Conservation (phyloP, 108 stramenopile species). For the Discostella stelligeroides region DNA sequence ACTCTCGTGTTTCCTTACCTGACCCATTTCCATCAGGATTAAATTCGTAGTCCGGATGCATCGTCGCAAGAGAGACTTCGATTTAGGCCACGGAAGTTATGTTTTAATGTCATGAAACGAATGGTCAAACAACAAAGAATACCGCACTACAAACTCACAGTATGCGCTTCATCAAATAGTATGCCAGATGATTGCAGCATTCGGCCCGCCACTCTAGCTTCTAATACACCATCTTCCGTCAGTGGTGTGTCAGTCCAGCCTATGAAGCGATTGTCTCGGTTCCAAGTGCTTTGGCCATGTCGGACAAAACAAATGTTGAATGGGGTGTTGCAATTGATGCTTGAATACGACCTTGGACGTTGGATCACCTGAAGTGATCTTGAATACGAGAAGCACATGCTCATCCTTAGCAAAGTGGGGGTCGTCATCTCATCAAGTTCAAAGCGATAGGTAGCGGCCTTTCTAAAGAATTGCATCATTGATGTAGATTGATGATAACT, state of each 20-base stretch:
- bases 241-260: constrained; percentile 94
- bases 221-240: constrained; percentile 90
- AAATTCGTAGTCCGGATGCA: constrained; percentile 81
- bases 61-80: constrained; percentile 73
- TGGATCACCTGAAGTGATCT: background rate
- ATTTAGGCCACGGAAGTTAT: too few species aligned
- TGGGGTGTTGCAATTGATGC: constrained; percentile 52
- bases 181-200: constrained; percentile 73
- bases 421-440: too few species aligned
- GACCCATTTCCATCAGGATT: constrained; percentile 87
- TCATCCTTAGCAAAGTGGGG: too few species aligned
- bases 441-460: too few species aligned
- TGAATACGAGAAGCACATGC: too few species aligned
- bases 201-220: constrained; percentile 90
- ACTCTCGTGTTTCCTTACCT: too few species aligned
- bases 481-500: too few species aligned
- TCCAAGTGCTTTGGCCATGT: constrained; percentile 94
- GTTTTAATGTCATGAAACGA: constrained; percentile 34
- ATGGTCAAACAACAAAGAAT: background rate
- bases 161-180: constrained; percentile 86
- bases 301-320: constrained; percentile 80
- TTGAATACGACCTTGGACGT: constrained; percentile 1
- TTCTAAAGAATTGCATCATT: too few species aligned
- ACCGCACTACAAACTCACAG: constrained; percentile 7
- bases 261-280: constrained; percentile 91